Evolutionary conservation across 2,329 filamentous ascomycete species (phyloP), one percentile per base, ranked within the genome.

Genomic region (Diplodia sapinea): DNA sequence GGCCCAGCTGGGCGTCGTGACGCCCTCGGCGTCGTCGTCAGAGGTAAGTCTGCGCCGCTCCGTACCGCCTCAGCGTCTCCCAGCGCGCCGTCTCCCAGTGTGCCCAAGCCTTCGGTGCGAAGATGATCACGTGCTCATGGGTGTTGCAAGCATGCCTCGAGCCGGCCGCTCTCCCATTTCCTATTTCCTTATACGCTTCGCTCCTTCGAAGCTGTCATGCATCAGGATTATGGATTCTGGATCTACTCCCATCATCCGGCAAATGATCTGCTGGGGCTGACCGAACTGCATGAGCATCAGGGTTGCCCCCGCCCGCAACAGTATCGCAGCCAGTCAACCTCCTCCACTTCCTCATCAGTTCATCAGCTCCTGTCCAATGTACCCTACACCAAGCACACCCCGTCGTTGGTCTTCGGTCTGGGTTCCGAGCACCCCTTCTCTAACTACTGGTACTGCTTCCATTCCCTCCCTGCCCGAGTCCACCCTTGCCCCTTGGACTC

Each of bases 371-470:
- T 93, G 55, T 92, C 90, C 62, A 89, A 92, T 73, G 85, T 93
- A 2, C 89, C 91, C 0, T 91, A 90, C 74, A 90, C 90, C 0
- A 83, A 87, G 51, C 87, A 89, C 11, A 88, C 88, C 7, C 88
- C 89, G 1, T 91, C 89, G 66, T 92, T 92, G 71, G 89, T 93
- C 66, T 94, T 94, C 74, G 91, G 91, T n/a, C 88, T 93, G 70
- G 91, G 90, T 15, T 88, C 89, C 0, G 89, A 92, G 74, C 90
- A 93, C 74, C 91, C 90, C 0, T 93, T 93, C 75, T 88, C 90
- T 73, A 94, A 94, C 75, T 94, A 94, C 78, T 94, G 91, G 91
- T 54, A 54, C n/a, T 33, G 23, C n/a, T 20, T 38, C n/a, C 15
- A 4, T 36, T 47, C 23, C 23, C 23, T 26, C 23, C 23, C 23